Evolutionary conservation across 1,284 basidiomycete genomes (phyloP).

Genomic region (Leccinum proximum): DNA sequence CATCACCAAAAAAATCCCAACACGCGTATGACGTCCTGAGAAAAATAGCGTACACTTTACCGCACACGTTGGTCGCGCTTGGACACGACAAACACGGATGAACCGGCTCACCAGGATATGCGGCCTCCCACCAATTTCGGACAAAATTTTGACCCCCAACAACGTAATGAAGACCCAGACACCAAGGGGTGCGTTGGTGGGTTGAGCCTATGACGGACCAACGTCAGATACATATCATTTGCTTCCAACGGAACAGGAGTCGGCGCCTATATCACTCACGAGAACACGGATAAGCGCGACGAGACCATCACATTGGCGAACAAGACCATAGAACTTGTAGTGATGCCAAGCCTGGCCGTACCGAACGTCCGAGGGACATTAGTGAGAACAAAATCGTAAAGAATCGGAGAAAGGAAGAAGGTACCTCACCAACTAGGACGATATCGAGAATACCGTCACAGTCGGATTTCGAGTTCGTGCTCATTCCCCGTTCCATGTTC

Average conservation of each 20-base stretch:
- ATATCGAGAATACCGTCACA: conserved; percentile 57
- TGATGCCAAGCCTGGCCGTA: conserved; percentile 60
- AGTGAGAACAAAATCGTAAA: neutral
- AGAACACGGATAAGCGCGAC: conserved; percentile 56
- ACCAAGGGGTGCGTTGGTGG: conserved; percentile 26
- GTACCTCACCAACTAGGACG: conserved; percentile 53
- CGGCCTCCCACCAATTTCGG: conserved; percentile 52
- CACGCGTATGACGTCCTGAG: neutral
- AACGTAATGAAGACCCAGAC: conserved; percentile 62
- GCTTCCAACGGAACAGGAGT: conserved; percentile 1
- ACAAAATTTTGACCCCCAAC: conserved; percentile 62
- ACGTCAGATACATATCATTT: neutral
- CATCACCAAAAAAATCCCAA: conserved; percentile 1
- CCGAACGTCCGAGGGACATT: conserved; percentile 32
- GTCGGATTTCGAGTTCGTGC: conserved; percentile 26
- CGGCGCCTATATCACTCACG: conserved; percentile 34
- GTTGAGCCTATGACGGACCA: neutral
- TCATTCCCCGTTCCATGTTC: conserved; percentile 16
- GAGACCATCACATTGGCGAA: conserved; percentile 67
- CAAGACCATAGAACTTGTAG: conserved; percentile 59
- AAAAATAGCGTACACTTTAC: neutral
- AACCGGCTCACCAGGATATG: conserved; percentile 37
- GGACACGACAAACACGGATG: conserved; percentile 47
- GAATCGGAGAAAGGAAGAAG: conserved; percentile 5
- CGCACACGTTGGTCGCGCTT: conserved; percentile 31